phyloP scores from a whole-genome alignment of 1,139 yeast species.

The Trichomonascaceae sp. region DNA sequence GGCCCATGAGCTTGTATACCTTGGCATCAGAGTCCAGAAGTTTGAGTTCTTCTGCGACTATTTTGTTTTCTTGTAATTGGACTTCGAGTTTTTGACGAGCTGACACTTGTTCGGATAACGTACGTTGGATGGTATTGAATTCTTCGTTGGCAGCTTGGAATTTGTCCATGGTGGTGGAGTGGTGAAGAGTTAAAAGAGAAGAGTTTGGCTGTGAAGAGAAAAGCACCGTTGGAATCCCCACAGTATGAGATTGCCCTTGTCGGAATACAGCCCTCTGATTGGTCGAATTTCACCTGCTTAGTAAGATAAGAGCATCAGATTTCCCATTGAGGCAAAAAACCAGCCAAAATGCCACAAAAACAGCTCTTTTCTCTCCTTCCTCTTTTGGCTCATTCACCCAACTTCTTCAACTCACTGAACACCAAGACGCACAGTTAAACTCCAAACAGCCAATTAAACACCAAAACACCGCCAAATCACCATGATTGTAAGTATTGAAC shows the following conservation, averaged over 20 bases:
- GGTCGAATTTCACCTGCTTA: too few relatives aligned
- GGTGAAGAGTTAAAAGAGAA: background rate
- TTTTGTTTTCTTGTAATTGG: constrained; percentile 79
- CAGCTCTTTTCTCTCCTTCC: too few relatives aligned
- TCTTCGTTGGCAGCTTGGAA: constrained; percentile 27
- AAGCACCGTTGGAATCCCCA: too few relatives aligned
- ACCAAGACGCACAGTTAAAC: too few relatives aligned
- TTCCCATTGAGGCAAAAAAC: background rate
- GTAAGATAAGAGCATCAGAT: background rate
- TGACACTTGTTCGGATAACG: constrained; percentile 23
- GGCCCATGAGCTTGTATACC: constrained; percentile 86
- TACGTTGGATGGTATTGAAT: constrained; percentile 29
- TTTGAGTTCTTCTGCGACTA: constrained; percentile 78
- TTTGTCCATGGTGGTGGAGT: constrained; percentile 9
- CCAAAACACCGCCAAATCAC: background rate
- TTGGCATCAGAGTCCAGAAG: constrained; percentile 56
- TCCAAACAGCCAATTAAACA: too few relatives aligned
- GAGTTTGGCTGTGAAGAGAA: background rate
- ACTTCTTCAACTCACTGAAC: too few relatives aligned
- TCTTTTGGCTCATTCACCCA: too few relatives aligned
- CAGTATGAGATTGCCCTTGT: too few relatives aligned
- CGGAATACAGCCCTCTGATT: too few relatives aligned
- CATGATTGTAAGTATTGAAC: constrained; percentile 12
- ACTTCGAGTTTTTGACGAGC: constrained; percentile 58
- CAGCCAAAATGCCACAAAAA: too few relatives aligned